phyloP scores from a whole-genome alignment of 139 green algal species.

The Chlamydomonas sp. region DNA sequence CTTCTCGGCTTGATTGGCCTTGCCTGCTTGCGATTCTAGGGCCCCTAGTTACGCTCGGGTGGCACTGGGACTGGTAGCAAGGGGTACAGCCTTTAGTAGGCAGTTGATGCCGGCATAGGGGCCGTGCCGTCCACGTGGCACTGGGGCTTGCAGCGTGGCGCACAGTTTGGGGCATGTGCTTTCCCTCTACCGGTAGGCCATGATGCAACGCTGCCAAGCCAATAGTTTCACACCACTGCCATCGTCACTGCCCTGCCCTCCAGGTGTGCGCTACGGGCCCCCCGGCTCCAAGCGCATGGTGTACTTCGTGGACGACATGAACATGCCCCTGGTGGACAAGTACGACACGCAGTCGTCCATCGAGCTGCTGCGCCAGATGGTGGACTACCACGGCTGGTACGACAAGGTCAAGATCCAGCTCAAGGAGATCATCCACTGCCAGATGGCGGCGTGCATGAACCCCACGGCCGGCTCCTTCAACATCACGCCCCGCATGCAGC shows the following conservation, averaged over 20 bases:
- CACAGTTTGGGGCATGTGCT: too few relatives aligned
- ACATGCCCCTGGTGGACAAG: conserved; percentile 94
- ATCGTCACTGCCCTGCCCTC: background rate
- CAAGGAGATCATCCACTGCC: conserved; percentile 89
- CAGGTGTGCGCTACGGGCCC: conserved; percentile 88
- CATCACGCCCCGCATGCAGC: conserved; percentile 93
- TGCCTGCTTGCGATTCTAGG: too few relatives aligned
- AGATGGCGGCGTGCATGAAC: conserved; percentile 91
- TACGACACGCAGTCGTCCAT: conserved; percentile 94
- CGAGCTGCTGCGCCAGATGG: conserved; percentile 88
- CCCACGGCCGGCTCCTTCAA: conserved; percentile 89
- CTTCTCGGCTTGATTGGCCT: too few relatives aligned
- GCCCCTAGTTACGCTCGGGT: too few relatives aligned
- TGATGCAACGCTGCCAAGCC: too few relatives aligned
- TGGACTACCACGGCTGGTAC: conserved; percentile 94
- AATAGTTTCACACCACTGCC: conserved; percentile 4
- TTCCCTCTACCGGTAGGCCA: too few relatives aligned
- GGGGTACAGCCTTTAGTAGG: too few relatives aligned
- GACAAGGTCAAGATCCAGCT: conserved; percentile 91
- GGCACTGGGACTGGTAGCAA: too few relatives aligned
- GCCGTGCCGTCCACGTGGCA: too few relatives aligned
- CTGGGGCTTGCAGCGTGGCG: too few relatives aligned
- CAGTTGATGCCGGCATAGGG: too few relatives aligned
- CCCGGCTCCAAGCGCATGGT: conserved; percentile 77
- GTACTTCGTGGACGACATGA: conserved; percentile 95